Evolutionary conservation across 352 stramenopile species (phyloP).

Genomic region (Phytophthora melonis): DNA sequence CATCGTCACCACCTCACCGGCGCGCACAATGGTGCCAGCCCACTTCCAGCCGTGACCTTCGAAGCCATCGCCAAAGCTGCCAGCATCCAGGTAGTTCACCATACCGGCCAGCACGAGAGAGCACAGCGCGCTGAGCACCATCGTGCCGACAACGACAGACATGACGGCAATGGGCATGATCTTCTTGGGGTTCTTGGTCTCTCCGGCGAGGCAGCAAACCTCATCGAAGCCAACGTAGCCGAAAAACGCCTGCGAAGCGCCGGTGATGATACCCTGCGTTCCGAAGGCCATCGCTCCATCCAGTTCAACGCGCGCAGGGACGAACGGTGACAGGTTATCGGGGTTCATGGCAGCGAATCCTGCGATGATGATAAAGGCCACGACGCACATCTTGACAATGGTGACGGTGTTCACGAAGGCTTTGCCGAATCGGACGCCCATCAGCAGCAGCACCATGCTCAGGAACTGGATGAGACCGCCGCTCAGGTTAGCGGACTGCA

Average conservation of each 20-base stretch:
- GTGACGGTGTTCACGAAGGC: slow-evolving; percentile 89
- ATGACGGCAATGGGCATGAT: slow-evolving; percentile 88
- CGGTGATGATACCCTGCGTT: slow-evolving; percentile 76
- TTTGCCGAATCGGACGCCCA: slow-evolving; percentile 88
- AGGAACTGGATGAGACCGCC: slow-evolving; percentile 68
- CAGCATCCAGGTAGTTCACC: slow-evolving; percentile 54
- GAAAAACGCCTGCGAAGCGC: slow-evolving; percentile 92
- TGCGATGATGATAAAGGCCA: slow-evolving; percentile 91
- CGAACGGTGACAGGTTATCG: slow-evolving; percentile 89
- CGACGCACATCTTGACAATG: slow-evolving; percentile 74
- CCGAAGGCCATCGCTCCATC: slow-evolving; percentile 50
- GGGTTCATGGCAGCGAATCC: slow-evolving; percentile 82
- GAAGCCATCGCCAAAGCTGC: slow-evolving; percentile 63
- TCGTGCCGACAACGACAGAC: slow-evolving; percentile 75
- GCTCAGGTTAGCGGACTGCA: slow-evolving; percentile 57
- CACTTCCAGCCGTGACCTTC: slow-evolving; percentile 53
- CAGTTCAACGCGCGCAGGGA: slow-evolving; percentile 50
- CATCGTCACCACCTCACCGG: slow-evolving; percentile 86
- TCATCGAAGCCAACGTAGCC: slow-evolving; percentile 96
- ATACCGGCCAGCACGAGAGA: slow-evolving; percentile 91
- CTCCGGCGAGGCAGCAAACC: slow-evolving; percentile 89
- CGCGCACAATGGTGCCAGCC: slow-evolving; percentile 61
- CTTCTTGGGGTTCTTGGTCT: slow-evolving; percentile 79
- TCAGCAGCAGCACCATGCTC: slow-evolving; percentile 73
- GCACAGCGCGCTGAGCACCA: slow-evolving; percentile 72